Percentiles rank a stretch among this genome's conserved stretches.
These are phyloP conservation scores for Ustilaginoidea virens DNA, from an alignment of 2,329 filamentous ascomycete species.

Conservation along the genomic window DNA sequence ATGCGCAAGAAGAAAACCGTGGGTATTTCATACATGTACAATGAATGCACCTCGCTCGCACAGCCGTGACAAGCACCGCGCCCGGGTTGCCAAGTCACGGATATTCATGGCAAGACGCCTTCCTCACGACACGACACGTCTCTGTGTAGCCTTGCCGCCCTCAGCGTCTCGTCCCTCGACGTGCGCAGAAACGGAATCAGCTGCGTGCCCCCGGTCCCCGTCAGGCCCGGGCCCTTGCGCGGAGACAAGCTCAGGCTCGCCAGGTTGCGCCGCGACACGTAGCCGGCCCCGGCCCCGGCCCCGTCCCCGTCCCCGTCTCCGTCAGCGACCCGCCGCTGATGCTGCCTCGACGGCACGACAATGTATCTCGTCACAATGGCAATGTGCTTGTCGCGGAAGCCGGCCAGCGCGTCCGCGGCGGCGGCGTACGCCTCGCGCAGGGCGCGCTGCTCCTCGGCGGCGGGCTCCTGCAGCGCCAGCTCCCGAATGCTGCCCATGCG, in stretches of 20 bases:
- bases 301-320: too few relatives aligned
- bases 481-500: constrained; percentile 59
- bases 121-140: neutral
- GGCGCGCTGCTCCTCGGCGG: constrained; percentile 31
- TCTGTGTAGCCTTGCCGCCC: constrained; percentile 18
- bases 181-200: constrained; percentile 84
- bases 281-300: constrained; percentile 11
- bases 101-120: neutral
- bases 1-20: too few relatives aligned
- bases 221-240: constrained; percentile 33
- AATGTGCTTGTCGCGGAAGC: constrained; percentile 74
- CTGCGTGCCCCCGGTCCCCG: constrained; percentile 76
- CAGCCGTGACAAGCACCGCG: too few relatives aligned
- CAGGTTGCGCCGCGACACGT: constrained; percentile 22
- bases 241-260: constrained; percentile 23
- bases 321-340: too few relatives aligned
- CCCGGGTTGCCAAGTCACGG: neutral
- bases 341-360: constrained; percentile 53
- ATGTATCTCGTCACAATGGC: constrained; percentile 86
- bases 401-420: constrained; percentile 59
- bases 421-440: constrained; percentile 44
- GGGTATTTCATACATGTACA: too few relatives aligned
- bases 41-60: too few relatives aligned
- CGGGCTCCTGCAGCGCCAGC: constrained; percentile 41
- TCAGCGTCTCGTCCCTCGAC: constrained; percentile 64